Conservation (phyloP, 306 rosid species). For the Spatholobus suberectus region DNA sequence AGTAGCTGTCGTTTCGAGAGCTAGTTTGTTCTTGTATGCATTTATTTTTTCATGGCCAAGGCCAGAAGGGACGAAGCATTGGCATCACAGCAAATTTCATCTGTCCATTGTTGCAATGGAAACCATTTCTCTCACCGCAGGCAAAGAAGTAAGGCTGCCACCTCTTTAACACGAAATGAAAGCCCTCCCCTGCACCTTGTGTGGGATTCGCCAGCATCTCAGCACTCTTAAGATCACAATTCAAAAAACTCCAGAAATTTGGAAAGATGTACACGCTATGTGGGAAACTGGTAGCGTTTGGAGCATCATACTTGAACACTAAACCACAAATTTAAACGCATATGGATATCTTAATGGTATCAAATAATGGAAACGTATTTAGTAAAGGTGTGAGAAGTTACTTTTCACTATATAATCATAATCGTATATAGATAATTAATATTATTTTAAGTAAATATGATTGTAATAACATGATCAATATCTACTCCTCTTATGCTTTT, state of each 20-base stretch:
- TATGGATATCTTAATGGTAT: neutral
- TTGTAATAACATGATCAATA: too few relatives aligned
- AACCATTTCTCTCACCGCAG: constrained; percentile 64
- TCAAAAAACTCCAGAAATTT: constrained; percentile 49
- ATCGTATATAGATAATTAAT: too few relatives aligned
- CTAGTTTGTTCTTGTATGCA: neutral
- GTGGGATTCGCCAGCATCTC: constrained; percentile 50
- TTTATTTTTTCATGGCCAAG: constrained; percentile 34
- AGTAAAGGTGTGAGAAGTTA: neutral
- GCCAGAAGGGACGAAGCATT: constrained; percentile 44
- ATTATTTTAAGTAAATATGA: too few relatives aligned
- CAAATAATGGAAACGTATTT: neutral
- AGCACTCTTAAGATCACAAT: constrained; percentile 60
- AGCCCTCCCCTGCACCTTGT: constrained; percentile 67
- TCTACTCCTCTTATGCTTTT: too few relatives aligned
- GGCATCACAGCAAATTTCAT: constrained; percentile 75
- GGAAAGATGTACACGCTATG: constrained; percentile 68
- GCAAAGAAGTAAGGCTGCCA: constrained; percentile 72
- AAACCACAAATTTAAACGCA: constrained; percentile 5
- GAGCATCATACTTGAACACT: constrained; percentile 83
- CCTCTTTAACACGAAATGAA: constrained; percentile 53
- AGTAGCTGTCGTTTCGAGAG: too few relatives aligned
- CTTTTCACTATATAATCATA: too few relatives aligned
- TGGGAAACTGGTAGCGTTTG: constrained; percentile 48
- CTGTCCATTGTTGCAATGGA: constrained; percentile 65